Conservation (phyloP, 73 alveolate species). For the Tetrahymena elliotti region DNA sequence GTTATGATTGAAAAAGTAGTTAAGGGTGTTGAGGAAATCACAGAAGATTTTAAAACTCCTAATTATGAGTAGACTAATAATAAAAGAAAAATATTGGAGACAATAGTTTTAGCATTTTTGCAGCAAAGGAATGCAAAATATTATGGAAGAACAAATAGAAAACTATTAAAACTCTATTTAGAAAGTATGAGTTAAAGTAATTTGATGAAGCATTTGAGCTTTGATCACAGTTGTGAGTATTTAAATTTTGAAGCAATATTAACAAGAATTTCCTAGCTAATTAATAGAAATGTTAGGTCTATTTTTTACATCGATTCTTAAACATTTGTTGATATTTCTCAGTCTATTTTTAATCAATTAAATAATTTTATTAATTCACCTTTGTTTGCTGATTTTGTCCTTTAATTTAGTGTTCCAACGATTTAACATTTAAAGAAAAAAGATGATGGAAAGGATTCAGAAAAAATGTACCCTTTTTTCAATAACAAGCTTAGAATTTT, state of each 20-base stretch:
- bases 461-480: background rate
- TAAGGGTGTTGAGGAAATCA: background rate
- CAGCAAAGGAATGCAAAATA: background rate
- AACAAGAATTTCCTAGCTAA: background rate
- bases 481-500: background rate
- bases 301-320: background rate
- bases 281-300: background rate
- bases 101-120: background rate
- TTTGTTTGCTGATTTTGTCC: background rate
- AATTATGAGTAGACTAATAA: background rate
- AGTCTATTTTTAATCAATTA: background rate
- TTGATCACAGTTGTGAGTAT: background rate
- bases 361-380: background rate
- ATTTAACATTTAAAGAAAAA: background rate
- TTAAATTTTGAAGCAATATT: background rate
- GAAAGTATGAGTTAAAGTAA: background rate
- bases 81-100: background rate
- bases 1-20: background rate
- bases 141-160: background rate
- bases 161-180: background rate
- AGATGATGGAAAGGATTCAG: background rate
- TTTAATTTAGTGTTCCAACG: background rate
- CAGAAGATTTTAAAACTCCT: background rate
- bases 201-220: background rate
- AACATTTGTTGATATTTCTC: background rate